Evolutionary conservation across 2,329 filamentous ascomycete genomes (phyloP).

Genomic region (Pleomassaria siparia): DNA sequence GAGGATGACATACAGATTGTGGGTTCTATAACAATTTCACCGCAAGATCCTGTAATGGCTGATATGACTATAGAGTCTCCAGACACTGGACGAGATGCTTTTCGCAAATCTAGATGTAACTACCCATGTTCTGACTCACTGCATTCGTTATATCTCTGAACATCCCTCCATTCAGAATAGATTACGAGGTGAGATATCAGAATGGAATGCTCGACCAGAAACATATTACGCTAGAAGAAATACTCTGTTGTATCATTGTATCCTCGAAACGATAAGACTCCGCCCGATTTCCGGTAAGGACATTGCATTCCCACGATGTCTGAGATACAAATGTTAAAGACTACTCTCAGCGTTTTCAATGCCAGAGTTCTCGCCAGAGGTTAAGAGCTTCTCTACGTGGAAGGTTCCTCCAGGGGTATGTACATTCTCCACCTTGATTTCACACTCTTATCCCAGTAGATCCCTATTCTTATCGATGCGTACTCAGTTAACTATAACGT

Average conservation of each 20-base stretch:
- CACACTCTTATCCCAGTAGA: no score
- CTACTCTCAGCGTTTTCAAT: background rate
- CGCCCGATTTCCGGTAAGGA: background rate
- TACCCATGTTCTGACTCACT: background rate
- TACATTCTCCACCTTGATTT: no score
- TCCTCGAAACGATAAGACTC: background rate
- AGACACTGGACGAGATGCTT: background rate
- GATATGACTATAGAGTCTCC: no score
- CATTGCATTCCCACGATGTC: no score
- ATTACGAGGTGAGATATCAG: background rate
- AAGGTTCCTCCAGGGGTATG: no score
- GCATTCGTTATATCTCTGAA: background rate
- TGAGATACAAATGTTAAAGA: no score
- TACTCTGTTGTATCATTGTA: background rate
- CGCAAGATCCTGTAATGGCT: background rate
- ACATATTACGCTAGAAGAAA: background rate
- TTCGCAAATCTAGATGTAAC: background rate
- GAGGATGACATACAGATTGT: background rate
- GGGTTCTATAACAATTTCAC: background rate
- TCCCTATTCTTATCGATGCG: no score
- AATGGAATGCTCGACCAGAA: background rate
- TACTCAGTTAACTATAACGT: no score
- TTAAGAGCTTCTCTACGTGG: background rate
- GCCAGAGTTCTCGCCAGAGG: background rate
- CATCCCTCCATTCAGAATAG: background rate